A percentile compares a stretch with the other conserved stretches of the same genome.
Evolutionary conservation across 2,329 filamentous ascomycete species (phyloP).

Genomic region (Talaromyces sp.): DNA sequence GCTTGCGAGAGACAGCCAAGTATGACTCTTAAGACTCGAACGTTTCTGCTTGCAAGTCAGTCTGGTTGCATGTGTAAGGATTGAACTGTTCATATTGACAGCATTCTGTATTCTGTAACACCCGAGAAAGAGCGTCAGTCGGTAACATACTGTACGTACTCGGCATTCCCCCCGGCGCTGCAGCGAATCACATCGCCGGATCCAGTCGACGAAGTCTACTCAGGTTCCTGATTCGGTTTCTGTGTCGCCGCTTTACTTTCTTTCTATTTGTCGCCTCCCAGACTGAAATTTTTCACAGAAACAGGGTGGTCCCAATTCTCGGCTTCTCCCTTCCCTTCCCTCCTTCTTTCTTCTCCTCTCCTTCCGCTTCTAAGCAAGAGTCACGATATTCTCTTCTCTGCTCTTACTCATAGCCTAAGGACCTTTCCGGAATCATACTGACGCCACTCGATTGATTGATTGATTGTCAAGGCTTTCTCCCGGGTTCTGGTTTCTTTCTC

Average conservation of each 20-base stretch:
- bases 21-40: too few species aligned
- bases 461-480: too few species aligned
- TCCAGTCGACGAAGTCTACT: background rate
- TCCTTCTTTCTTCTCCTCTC: background rate
- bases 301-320: background rate
- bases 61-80: too few species aligned
- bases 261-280: constrained; percentile 1
- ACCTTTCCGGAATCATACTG: background rate
- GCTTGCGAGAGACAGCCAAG: background rate
- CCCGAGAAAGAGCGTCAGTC: too few species aligned
- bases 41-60: too few species aligned
- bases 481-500: background rate
- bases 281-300: background rate
- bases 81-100: too few species aligned
- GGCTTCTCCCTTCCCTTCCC: background rate
- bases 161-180: background rate
- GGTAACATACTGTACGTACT: too few species aligned
- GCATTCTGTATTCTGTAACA: too few species aligned
- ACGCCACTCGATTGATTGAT: background rate
- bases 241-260: background rate
- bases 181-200: background rate
- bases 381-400: background rate
- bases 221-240: constrained; percentile 6
- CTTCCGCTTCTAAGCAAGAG: background rate
- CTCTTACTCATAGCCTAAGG: background rate